phyloP scores from a whole-genome alignment of 2,329 filamentous ascomycete genomes.

The Hypoxylon sp. region DNA sequence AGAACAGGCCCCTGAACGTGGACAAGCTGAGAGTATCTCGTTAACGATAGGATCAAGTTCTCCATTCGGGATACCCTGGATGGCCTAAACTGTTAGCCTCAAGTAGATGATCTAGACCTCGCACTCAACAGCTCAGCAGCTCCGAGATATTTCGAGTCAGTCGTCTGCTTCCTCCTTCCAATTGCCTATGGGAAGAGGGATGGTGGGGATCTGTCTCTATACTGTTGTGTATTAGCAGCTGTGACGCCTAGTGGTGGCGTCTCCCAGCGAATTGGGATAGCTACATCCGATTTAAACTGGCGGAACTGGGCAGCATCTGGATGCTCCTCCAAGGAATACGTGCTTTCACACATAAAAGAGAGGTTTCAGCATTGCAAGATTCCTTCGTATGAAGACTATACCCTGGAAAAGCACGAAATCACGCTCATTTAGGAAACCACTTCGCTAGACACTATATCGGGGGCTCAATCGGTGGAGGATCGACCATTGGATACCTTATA shows the following conservation, averaged over 20 bases:
- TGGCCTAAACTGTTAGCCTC: not conserved
- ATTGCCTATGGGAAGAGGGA: not conserved
- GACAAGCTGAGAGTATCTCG: too few species aligned
- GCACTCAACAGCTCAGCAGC: not conserved
- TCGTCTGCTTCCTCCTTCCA: slow-evolving; percentile 13
- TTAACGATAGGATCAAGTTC: too few species aligned
- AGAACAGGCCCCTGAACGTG: too few species aligned
- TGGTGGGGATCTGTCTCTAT: not conserved
- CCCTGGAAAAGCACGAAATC: slow-evolving; percentile 8
- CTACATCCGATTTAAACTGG: not conserved
- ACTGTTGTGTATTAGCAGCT: slow-evolving; percentile 15
- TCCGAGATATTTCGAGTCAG: not conserved
- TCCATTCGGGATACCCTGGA: not conserved
- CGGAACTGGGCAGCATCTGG: not conserved
- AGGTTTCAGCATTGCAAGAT: not conserved
- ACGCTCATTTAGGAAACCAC: not conserved
- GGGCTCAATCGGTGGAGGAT: too few species aligned
- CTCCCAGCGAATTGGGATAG: slow-evolving; percentile 7
- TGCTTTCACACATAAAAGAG: not conserved
- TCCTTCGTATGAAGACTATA: slow-evolving; percentile 4
- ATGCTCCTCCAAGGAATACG: not conserved
- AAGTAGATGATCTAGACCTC: too few species aligned
- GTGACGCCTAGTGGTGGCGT: slow-evolving; percentile 7
- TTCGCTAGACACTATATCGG: not conserved
- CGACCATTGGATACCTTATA: too few species aligned